These are phyloP conservation scores for Dovyalis caffra DNA, from an alignment of 345 rosid genomes.

Conservation along the genomic window DNA sequence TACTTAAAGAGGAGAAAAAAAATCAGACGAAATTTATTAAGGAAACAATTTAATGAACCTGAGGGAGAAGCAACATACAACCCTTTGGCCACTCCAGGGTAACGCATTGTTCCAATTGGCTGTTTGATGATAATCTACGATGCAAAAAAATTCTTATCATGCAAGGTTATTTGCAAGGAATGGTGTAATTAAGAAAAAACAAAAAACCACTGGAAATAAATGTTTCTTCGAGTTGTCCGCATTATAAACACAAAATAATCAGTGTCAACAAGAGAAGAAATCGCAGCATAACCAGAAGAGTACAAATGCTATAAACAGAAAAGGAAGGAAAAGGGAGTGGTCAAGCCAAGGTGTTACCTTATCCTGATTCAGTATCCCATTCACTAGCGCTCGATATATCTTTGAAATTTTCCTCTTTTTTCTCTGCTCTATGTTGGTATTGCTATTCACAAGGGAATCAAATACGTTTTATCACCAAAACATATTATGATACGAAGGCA, in stretches of 20 bases:
- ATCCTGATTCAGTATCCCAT: conserved; percentile 61
- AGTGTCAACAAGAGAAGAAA: neutral
- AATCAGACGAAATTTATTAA: neutral
- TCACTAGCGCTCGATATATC: conserved; percentile 70
- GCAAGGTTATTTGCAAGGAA: neutral
- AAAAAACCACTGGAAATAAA: conserved; percentile 1
- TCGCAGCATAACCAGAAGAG: neutral
- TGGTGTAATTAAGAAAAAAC: neutral
- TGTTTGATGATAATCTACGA: conserved; percentile 60
- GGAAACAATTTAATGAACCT: conserved; percentile 38
- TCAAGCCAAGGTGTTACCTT: conserved; percentile 38
- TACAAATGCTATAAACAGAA: neutral
- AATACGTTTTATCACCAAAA: conserved; percentile 12
- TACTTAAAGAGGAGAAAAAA: neutral
- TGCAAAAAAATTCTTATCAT: conserved; percentile 1
- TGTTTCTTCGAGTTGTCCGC: conserved; percentile 1
- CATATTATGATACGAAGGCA: neutral
- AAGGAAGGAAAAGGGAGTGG: neutral
- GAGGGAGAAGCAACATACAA: conserved; percentile 74
- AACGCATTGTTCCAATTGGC: conserved; percentile 68
- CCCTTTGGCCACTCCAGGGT: conserved; percentile 87
- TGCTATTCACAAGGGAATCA: conserved; percentile 18
- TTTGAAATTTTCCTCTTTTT: conserved; percentile 57
- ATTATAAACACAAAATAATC: neutral
- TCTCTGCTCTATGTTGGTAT: conserved; percentile 30